Evolutionary conservation across 116 monocot species (phyloP), one percentile per base, ranked within the genome.

Genomic region (Posidonia oceanica): DNA sequence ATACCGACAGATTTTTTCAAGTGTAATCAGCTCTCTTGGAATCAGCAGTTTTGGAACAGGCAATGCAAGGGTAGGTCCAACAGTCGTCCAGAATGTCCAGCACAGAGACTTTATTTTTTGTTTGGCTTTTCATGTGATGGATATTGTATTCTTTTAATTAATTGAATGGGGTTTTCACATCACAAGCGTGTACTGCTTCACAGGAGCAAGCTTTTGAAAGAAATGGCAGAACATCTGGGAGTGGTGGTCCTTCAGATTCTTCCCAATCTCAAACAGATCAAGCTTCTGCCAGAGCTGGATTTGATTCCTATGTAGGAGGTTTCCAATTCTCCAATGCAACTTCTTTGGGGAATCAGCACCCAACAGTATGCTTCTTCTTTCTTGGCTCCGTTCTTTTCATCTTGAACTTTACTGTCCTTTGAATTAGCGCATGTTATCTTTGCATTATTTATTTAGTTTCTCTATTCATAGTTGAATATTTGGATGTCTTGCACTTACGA

Each of bases 181-280:
- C 29, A 48, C 48, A 48, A 48, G 48, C 7, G 12, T 48, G 48
- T 68, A 18, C 57, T 76, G 72, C n/a, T 70, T 57, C 12, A 36
- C 76, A 91, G 88, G 83, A 77, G 60, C 29, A 18, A 15, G 62
- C 54, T 77, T 64, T 72, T 36, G 81, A 80, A 72, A 77, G 76
- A 69, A 68, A 55, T 75, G 73, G 23, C 59, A 76, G 77, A 80
- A 53, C 84, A 72, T 23, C 75, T 69, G 70, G 44, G 72, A 72
- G 79, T 69, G 37, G 68, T 59, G 76, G 56, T 38, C 61, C 54
- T 58, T 63, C 76, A 64, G 80, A 76, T 72, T 41, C 73, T 39
- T 16, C 54, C 14, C 74, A 81, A 68, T 36, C 76, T 71, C 79
- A 77, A 52, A 69, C 80, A 29, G 80, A 53, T 51, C 66, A 71